These are phyloP conservation scores for Penicillium corylophilum DNA, from an alignment of 2,329 filamentous ascomycete species.

Conservation along the genomic window DNA sequence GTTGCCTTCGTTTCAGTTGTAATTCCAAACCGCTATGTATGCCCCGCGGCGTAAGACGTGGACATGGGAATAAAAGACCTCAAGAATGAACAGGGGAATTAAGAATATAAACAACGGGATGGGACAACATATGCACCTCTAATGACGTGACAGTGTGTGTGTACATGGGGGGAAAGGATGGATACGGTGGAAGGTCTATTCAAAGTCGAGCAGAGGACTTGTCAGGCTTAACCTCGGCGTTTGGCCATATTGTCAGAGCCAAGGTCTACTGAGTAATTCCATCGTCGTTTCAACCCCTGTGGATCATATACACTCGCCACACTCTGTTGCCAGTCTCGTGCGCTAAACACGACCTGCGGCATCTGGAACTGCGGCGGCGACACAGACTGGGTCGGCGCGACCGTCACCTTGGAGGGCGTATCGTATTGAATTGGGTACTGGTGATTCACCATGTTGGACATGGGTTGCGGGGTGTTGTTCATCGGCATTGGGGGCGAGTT, in stretches of 20 bases:
- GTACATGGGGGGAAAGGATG: background rate
- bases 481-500: constrained; percentile 44
- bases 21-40: background rate
- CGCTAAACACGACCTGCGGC: constrained; percentile 42
- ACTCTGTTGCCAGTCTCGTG: constrained; percentile 49
- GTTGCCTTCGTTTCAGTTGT: background rate
- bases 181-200: background rate
- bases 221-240: constrained; percentile 29
- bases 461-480: constrained; percentile 26
- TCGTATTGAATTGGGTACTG: constrained; percentile 40
- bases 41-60: background rate
- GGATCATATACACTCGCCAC: constrained; percentile 50
- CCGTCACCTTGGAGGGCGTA: constrained; percentile 29
- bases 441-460: constrained; percentile 26
- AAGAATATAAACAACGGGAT: background rate
- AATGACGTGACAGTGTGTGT: background rate
- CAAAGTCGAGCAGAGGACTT: too few relatives aligned
- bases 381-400: constrained; percentile 32
- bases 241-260: constrained; percentile 30
- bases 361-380: constrained; percentile 35
- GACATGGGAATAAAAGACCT: background rate
- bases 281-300: constrained; percentile 46
- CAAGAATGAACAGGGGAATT: background rate
- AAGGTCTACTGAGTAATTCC: constrained; percentile 41
- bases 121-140: background rate